phyloP scores from a whole-genome alignment of 192 early-diverging fungal genomes.

The Dimargaris cristalligena region DNA sequence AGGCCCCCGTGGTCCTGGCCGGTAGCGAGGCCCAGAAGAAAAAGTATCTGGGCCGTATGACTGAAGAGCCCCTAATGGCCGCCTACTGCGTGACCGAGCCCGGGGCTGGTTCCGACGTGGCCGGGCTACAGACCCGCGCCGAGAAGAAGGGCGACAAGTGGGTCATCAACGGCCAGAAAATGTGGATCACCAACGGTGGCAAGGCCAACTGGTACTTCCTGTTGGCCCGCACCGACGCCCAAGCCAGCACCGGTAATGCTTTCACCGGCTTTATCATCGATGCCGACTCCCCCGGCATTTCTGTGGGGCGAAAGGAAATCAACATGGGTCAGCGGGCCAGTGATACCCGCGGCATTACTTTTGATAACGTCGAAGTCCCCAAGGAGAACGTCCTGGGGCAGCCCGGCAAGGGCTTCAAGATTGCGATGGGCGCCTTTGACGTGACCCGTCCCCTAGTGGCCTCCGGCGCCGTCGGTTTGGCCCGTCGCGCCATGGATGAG shows the following conservation, averaged over 20 bases:
- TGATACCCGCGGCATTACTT: constrained; percentile 81
- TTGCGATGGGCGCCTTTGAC: constrained; percentile 95
- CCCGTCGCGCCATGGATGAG: constrained; percentile 84
- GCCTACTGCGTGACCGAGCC: constrained; percentile 81
- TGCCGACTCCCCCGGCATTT: constrained; percentile 73
- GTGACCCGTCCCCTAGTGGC: constrained; percentile 84
- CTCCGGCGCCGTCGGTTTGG: constrained; percentile 74
- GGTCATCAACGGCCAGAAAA: constrained; percentile 78
- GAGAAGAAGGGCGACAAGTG: constrained; percentile 65
- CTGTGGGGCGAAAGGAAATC: constrained; percentile 84
- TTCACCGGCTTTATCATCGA: constrained; percentile 96
- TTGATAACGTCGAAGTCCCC: constrained; percentile 70
- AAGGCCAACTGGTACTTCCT: constrained; percentile 98
- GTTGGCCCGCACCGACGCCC: constrained; percentile 72
- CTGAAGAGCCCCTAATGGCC: constrained; percentile 88
- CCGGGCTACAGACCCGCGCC: constrained; percentile 48
- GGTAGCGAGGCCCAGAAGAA: constrained; percentile 81
- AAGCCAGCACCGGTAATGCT: constrained; percentile 60
- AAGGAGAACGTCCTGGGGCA: constrained; percentile 55
- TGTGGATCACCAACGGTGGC: constrained; percentile 97
- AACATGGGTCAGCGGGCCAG: constrained; percentile 93
- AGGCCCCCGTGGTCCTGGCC: constrained; percentile 78
- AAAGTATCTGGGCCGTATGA: constrained; percentile 95
- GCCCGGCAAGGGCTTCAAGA: constrained; percentile 82
- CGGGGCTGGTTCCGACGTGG: constrained; percentile 60